phyloP scores from a whole-genome alignment of 2,329 filamentous ascomycete genomes.

The Alternaria triticimaculans region DNA sequence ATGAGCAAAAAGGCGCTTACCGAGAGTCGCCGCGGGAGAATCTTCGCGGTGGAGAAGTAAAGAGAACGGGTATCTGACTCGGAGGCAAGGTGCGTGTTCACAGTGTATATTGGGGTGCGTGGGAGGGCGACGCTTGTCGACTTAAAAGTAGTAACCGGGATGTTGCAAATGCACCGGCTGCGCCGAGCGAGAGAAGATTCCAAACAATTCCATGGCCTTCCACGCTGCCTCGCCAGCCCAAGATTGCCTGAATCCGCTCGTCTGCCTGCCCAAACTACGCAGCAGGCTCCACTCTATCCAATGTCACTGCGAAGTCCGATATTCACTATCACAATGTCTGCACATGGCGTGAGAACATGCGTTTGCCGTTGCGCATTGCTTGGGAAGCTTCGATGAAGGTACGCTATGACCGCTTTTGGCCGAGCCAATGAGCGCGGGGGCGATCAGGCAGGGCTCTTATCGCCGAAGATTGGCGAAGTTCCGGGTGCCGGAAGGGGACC shows the following conservation, averaged over 20 bases:
- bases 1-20: constrained; percentile 24
- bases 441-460: constrained; percentile 12
- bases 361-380: constrained; percentile 1
- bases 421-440: constrained; percentile 5
- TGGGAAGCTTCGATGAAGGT: constrained; percentile 10
- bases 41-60: neutral
- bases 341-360: neutral
- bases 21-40: constrained; percentile 15
- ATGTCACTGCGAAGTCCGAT: neutral
- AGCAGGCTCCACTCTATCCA: neutral
- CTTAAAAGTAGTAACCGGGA: constrained; percentile 45
- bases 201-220: constrained; percentile 44
- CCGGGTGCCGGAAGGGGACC: neutral
- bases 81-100: constrained; percentile 6
- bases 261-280: constrained; percentile 8
- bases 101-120: constrained; percentile 18
- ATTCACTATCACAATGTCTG: neutral
- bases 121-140: constrained; percentile 32
- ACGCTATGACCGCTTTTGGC: neutral
- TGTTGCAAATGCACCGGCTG: constrained; percentile 40
- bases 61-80: constrained; percentile 13
- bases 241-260: constrained; percentile 8
- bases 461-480: constrained; percentile 12
- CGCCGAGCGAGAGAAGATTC: constrained; percentile 48
- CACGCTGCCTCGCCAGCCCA: constrained; percentile 38